phyloP scores from a whole-genome alignment of 768 basidiomycete genomes.

The Lentinula aciculospora region DNA sequence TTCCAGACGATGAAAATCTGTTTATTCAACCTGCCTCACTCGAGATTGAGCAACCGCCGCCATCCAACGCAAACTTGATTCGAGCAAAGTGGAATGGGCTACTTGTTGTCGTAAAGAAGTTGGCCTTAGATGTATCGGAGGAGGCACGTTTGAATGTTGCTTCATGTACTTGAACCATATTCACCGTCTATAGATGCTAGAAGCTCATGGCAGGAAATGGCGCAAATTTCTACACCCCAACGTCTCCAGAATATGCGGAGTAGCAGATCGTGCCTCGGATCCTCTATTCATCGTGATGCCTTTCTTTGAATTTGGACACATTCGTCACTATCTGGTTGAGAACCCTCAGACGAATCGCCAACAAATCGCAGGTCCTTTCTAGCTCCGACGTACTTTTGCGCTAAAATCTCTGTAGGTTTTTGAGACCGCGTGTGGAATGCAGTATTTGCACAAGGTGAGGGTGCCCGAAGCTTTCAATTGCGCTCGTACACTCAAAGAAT shows the following conservation, averaged over 20 bases:
- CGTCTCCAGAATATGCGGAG: conserved; percentile 18
- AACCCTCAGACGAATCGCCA: conserved; percentile 16
- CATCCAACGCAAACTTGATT: not conserved
- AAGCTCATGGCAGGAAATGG: conserved; percentile 16
- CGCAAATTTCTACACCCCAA: conserved; percentile 14
- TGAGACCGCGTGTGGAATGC: conserved; percentile 19
- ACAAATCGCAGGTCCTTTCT: conserved; percentile 9
- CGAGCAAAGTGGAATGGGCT: conserved; percentile 3
- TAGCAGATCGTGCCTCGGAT: conserved; percentile 17
- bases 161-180: not conserved
- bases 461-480: not conserved
- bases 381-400: not conserved
- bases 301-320: conserved; percentile 15
- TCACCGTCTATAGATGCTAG: conserved; percentile 10
- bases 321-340: conserved; percentile 13
- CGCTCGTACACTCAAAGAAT: not conserved
- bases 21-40: not conserved
- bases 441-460: conserved; percentile 18
- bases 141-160: conserved; percentile 1
- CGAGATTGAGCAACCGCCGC: not conserved
- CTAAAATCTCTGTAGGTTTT: conserved; percentile 11
- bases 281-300: conserved; percentile 16
- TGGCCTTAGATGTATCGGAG: not conserved
- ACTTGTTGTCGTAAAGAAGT: conserved; percentile 4
- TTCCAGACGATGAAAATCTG: not conserved